Base-by-base conservation (phyloP, 805 yeast genomes). In the Wickerhamia fluorescens region DNA sequence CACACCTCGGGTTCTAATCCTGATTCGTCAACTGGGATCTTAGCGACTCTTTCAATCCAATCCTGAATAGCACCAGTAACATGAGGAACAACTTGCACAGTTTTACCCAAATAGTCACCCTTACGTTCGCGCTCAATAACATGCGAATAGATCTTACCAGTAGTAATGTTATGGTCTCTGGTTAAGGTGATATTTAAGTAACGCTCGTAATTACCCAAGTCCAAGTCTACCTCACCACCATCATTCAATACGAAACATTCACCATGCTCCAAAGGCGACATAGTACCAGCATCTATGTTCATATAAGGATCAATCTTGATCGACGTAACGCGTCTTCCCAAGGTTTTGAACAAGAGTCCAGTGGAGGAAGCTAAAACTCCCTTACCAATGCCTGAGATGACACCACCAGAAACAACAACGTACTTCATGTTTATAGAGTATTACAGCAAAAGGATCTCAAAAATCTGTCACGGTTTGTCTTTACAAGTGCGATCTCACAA, bases 321-420 rank as follows among this genome's bases (percentile, higher is more conserved):
- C 10, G 97, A 87, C 4, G 98, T 89, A 38, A 89, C 97, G 53
- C 94, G 79, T 49, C 83, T 71, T 37, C 99, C 99, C 35, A 85
- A 65, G 23, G 98, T 88, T 60, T 92, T 92, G 61, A 92, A 73
- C 41, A 92, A 60, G 62, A 92, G 76, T 37, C 99, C 99, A 19
- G 97, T 92, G 36, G 96, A 86, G 20, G 96, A 87, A 37, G 99
- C 98, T 35, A 82, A 71, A 39, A 92, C 98, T 60, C 99, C 99
- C 59, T 92, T 92, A 58, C 99, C 99, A 56, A 92, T 92, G 65
- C 99, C 99, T 48, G 95, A 84, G 46, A 92, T 92, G 47, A 92
- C 99, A 74, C 98, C 98, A 58, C 98, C 98, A 35, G 97, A 88
- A 26, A 92, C 98, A 50, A 92, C 94, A 50, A 92, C 97, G 95